These are phyloP conservation scores for Apiospora aurea DNA, from an alignment of 2,329 filamentous ascomycete genomes.

Conservation along the genomic window DNA sequence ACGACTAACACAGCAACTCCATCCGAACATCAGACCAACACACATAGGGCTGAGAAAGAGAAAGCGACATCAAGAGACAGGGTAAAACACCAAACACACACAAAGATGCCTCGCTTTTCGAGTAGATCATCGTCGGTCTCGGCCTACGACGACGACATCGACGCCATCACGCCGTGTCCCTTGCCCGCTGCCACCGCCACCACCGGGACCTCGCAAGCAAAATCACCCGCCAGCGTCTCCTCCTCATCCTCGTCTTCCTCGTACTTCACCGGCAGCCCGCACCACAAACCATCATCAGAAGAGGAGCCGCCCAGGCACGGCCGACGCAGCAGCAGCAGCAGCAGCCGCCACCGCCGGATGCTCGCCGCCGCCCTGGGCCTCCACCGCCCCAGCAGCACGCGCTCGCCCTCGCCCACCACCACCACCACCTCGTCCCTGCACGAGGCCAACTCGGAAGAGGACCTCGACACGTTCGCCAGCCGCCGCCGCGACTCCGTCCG, in stretches of 20 bases:
- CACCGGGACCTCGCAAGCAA: constrained; percentile 6
- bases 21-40: not conserved
- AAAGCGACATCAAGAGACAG: not conserved
- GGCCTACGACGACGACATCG: constrained; percentile 38
- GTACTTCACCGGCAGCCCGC: not conserved
- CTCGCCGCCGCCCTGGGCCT: not conserved
- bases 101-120: not conserved
- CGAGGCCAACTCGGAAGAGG: constrained; percentile 16
- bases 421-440: not conserved
- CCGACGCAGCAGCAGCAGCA: not conserved
- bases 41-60: constrained; percentile 2
- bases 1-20: not conserved
- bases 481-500: constrained; percentile 38
- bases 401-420: constrained; percentile 17
- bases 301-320: not conserved
- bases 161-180: constrained; percentile 44
- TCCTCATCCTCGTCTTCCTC: not conserved
- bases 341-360: not conserved
- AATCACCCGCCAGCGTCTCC: constrained; percentile 27
- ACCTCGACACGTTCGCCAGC: constrained; percentile 8
- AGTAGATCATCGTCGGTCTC: not conserved
- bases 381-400: not conserved
- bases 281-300: not conserved
- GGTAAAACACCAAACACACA: not conserved
- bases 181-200: constrained; percentile 25